Evolutionary conservation across 768 basidiomycete species (phyloP).

Genomic region (Tricholomella constricta): DNA sequence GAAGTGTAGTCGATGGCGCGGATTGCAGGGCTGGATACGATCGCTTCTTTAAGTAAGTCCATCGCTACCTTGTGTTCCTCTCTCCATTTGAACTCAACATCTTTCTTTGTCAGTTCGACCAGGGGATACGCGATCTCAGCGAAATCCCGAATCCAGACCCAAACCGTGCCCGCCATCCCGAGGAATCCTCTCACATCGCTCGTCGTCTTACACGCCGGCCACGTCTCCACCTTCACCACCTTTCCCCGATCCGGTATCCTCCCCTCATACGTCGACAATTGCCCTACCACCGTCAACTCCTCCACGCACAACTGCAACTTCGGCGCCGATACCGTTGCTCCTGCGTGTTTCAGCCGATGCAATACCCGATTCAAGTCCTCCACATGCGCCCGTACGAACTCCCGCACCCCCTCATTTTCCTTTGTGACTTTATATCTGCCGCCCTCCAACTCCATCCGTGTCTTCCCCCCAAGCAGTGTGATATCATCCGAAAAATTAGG

Average conservation of each 20-base stretch:
- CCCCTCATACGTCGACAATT: too few species aligned
- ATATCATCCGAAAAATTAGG: too few species aligned
- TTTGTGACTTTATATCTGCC: too few species aligned
- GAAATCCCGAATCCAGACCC: conserved; percentile 27
- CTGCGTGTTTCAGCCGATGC: too few species aligned
- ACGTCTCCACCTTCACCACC: background rate
- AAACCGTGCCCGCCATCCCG: conserved; percentile 5
- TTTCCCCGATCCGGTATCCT: too few species aligned
- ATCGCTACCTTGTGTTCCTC: conserved; percentile 21
- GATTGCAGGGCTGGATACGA: too few species aligned
- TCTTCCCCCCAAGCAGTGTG: conserved; percentile 23
- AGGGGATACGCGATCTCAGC: conserved; percentile 8
- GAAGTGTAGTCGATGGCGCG: conserved; percentile 29
- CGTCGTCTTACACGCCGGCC: background rate
- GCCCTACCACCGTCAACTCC: background rate
- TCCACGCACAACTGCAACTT: background rate
- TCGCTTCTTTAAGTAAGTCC: conserved; percentile 7
- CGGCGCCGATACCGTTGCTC: too few species aligned
- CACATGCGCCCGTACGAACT: conserved; percentile 31
- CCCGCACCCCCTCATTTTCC: conserved; percentile 14
- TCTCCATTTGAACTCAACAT: conserved; percentile 23
- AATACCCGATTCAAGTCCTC: background rate
- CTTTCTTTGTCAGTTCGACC: conserved; percentile 15
- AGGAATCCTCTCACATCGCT: too few species aligned
- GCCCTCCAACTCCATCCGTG: too few species aligned